Conservation (phyloP, 1,284 basidiomycete species). For the Peniophora sp. region DNA sequence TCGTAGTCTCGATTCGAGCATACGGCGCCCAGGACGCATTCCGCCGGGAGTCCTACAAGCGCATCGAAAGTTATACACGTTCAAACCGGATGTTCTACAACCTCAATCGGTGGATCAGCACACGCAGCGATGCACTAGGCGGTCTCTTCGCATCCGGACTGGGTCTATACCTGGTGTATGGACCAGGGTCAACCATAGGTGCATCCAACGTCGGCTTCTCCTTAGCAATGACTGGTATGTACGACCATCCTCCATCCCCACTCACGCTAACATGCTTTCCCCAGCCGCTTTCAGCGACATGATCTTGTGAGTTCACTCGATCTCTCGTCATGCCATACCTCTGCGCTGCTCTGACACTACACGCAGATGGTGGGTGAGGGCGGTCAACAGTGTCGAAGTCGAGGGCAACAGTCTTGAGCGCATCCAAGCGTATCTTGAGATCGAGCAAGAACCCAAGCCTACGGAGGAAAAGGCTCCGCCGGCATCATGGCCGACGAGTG, state of each 20-base stretch:
- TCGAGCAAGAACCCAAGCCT: conserved; percentile 62
- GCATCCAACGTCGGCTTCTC: too few relatives aligned
- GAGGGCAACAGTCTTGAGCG: conserved; percentile 75
- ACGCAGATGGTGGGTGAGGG: too few relatives aligned
- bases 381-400: too few relatives aligned
- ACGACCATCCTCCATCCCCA: too few relatives aligned
- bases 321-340: too few relatives aligned
- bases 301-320: too few relatives aligned
- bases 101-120: conserved; percentile 50
- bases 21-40: conserved; percentile 45
- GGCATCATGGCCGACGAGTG: conserved; percentile 74
- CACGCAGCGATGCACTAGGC: conserved; percentile 44
- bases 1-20: conserved; percentile 44
- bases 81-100: conserved; percentile 43
- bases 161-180: conserved; percentile 47
- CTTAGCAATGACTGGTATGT: too few relatives aligned
- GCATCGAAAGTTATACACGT: conserved; percentile 41
- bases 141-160: conserved; percentile 42
- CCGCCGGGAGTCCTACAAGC: conserved; percentile 32
- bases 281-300: too few relatives aligned
- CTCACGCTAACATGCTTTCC: too few relatives aligned
- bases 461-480: conserved; percentile 50
- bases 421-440: conserved; percentile 62
- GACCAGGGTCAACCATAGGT: too few relatives aligned
- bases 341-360: too few relatives aligned